Percentiles rank a stretch among this genome's conserved stretches.
phyloP scores from a whole-genome alignment of 2,329 filamentous ascomycete species.

The Magnaporthiopsis incrustans region DNA sequence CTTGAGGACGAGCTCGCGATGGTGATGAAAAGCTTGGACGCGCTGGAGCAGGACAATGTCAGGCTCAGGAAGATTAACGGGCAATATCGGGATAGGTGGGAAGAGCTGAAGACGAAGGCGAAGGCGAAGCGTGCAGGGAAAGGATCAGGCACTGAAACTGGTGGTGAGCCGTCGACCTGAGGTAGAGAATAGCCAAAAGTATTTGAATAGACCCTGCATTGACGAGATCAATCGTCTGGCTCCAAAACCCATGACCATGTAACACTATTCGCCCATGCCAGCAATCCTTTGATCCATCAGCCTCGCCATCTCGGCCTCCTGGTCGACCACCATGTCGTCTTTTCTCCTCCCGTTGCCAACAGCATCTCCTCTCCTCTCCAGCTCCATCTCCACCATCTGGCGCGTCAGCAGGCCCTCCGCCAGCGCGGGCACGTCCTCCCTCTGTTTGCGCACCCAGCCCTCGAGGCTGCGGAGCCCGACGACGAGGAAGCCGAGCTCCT shows the following conservation, averaged over 20 bases:
- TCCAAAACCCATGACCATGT: neutral
- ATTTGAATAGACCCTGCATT: neutral
- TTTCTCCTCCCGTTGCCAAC: conserved; percentile 20
- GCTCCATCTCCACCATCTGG: conserved; percentile 48
- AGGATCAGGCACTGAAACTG: conserved; percentile 14
- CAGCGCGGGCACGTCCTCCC: conserved; percentile 43
- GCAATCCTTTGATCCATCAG: conserved; percentile 4
- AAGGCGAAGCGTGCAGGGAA: conserved; percentile 45
- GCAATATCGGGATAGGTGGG: conserved; percentile 54
- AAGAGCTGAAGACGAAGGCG: conserved; percentile 51
- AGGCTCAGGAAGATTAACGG: conserved; percentile 48
- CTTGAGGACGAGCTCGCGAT: conserved; percentile 58
- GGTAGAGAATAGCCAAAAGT: neutral
- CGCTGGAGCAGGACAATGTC: conserved; percentile 54
- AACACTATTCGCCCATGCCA: conserved; percentile 6
- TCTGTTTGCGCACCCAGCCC: conserved; percentile 56
- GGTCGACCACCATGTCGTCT: conserved; percentile 22
- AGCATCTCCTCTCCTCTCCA: conserved; percentile 42
- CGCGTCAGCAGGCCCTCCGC: conserved; percentile 47
- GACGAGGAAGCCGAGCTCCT: conserved; percentile 88
- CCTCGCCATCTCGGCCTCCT: conserved; percentile 35
- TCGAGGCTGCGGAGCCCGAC: conserved; percentile 76
- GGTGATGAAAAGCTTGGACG: conserved; percentile 53
- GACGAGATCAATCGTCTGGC: neutral
- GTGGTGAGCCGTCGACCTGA: neutral